Conservation (phyloP, 139 green algal genomes). For the Diplosphaera chodatii region DNA sequence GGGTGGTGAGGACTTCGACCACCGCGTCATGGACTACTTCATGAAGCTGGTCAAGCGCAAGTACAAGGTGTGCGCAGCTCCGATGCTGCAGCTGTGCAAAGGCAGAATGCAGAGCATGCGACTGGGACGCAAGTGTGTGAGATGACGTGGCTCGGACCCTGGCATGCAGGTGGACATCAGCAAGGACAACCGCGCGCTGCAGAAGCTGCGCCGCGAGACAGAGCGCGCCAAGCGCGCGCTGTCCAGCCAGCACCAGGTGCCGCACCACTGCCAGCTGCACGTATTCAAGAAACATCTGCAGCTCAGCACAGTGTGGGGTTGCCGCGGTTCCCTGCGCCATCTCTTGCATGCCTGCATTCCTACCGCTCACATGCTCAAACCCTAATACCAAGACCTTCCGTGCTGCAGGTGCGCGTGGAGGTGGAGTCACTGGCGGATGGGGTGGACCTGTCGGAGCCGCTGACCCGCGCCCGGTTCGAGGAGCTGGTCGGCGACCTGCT, state of each 20-base stretch:
- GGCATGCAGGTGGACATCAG: slow-evolving; percentile 71
- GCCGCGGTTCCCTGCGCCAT: too few species aligned
- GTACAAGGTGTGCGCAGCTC: slow-evolving; percentile 57
- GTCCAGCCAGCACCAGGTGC: slow-evolving; percentile 86
- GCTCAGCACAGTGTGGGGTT: too few species aligned
- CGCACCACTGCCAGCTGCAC: too few species aligned
- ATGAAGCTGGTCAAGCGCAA: slow-evolving; percentile 99
- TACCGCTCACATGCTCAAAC: too few species aligned
- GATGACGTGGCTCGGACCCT: too few species aligned
- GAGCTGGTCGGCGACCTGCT: slow-evolving; percentile 99
- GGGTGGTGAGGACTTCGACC: slow-evolving; percentile 98
- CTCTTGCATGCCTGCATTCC: too few species aligned
- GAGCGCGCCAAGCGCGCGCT: slow-evolving; percentile 97
- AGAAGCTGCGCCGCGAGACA: slow-evolving; percentile 93
- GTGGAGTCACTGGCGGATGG: slow-evolving; percentile 95
- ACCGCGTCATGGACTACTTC: slow-evolving; percentile 98
- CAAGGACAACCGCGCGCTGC: slow-evolving; percentile 83
- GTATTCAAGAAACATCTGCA: too few species aligned
- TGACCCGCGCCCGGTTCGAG: slow-evolving; percentile 98
- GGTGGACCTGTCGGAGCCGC: slow-evolving; percentile 92
- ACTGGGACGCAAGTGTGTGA: not conserved
- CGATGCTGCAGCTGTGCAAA: not conserved
- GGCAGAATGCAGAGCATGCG: not conserved
- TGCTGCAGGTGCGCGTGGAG: slow-evolving; percentile 81
- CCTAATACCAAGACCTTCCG: too few species aligned